Percentiles rank a stretch among this genome's conserved stretches.
Evolutionary conservation across 129 eudicot species (phyloP).

Genomic region (Deinandra increscens): DNA sequence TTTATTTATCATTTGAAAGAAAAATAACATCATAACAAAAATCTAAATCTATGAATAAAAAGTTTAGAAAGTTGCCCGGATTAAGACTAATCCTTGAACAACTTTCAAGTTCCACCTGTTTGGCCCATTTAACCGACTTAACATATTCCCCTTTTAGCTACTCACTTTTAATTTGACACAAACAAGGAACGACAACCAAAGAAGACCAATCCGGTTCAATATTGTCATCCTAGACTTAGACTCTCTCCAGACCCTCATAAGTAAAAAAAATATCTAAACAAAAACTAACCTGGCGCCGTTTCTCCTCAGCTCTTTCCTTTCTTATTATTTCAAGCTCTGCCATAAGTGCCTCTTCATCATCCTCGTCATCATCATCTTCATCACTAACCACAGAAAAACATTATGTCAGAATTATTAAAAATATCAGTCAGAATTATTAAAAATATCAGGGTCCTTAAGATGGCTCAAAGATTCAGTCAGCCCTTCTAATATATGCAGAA

Average conservation of each 20-base stretch:
- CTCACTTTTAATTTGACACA: neutral
- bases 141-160: neutral
- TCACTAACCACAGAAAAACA: constrained; percentile 35
- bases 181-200: neutral
- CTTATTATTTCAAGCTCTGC: constrained; percentile 87
- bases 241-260: neutral
- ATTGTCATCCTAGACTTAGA: neutral
- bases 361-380: constrained; percentile 85
- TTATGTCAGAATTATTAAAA: neutral
- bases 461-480: neutral
- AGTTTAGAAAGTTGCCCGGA: neutral
- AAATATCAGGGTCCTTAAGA: neutral
- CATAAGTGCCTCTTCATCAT: constrained; percentile 94
- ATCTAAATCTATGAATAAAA: neutral
- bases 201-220: neutral
- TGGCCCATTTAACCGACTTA: neutral
- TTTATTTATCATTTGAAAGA: neutral
- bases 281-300: constrained; percentile 59
- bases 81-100: neutral
- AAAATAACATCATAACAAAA: too few species aligned
- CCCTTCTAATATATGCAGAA: neutral
- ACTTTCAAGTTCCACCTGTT: neutral
- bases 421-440: too few species aligned
- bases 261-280: neutral
- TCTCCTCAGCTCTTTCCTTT: constrained; percentile 95